A percentile compares a stretch with the other conserved stretches of the same genome.
phyloP scores from a whole-genome alignment of 768 basidiomycete species.

The Rhodotorula taiwanensis region DNA sequence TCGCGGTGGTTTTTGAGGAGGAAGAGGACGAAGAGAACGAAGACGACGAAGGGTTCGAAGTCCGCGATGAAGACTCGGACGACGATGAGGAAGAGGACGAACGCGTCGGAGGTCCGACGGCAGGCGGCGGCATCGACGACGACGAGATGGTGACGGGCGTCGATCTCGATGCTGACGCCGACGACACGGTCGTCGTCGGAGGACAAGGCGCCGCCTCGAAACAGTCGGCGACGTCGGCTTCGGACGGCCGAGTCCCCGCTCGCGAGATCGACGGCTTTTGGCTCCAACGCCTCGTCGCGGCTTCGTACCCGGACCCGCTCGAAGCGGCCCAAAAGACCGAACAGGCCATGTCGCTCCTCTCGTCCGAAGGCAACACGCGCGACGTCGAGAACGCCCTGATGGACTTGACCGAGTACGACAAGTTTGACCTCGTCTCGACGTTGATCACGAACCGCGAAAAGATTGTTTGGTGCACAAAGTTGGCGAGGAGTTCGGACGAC shows the following conservation, averaged over 20 bases:
- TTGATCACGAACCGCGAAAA: conserved; percentile 94
- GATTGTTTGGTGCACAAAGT: conserved; percentile 95
- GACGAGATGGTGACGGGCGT: conserved; percentile 71
- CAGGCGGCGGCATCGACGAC: conserved; percentile 46
- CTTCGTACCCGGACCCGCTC: conserved; percentile 86
- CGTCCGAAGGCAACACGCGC: conserved; percentile 75
- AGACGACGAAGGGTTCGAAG: conserved; percentile 72
- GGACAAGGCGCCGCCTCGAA: conserved; percentile 44
- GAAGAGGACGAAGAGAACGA: conserved; percentile 85
- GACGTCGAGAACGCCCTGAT: conserved; percentile 94
- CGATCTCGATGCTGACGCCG: conserved; percentile 48
- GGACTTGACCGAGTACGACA: conserved; percentile 86
- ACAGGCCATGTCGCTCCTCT: conserved; percentile 72
- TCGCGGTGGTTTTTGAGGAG: conserved; percentile 95
- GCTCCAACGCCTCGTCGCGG: conserved; percentile 89
- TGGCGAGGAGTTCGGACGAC: conserved; percentile 79
- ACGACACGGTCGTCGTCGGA: conserved; percentile 70
- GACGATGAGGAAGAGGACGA: conserved; percentile 49
- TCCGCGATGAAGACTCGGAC: conserved; percentile 61
- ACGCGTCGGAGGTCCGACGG: conserved; percentile 40
- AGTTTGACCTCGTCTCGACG: conserved; percentile 79
- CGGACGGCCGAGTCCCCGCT: conserved; percentile 68
- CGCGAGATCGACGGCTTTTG: conserved; percentile 95
- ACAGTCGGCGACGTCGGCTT: conserved; percentile 51
- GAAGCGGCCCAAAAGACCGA: conserved; percentile 87